Percentiles rank a stretch among this genome's conserved stretches.
Conservation (phyloP, 208 protist genomes). For the Sergeia podlipaevii region DNA sequence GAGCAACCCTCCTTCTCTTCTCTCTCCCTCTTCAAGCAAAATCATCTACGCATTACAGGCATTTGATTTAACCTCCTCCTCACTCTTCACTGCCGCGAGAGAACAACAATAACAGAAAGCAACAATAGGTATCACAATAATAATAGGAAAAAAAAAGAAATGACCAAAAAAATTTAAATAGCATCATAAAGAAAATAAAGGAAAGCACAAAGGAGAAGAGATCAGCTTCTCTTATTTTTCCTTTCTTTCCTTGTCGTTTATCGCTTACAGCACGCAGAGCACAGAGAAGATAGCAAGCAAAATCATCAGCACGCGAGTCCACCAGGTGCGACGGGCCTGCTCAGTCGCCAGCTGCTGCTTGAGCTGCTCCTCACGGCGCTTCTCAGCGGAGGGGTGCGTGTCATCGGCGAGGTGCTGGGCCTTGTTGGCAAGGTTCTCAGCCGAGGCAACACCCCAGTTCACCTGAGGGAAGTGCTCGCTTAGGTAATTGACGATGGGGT, state of each 20-base stretch:
- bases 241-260: not conserved
- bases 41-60: too few species aligned
- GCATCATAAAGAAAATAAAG: not conserved
- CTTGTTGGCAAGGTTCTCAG: conserved; percentile 46
- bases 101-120: conserved; percentile 1
- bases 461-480: conserved; percentile 58
- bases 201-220: not conserved
- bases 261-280: conserved; percentile 51
- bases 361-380: conserved; percentile 20
- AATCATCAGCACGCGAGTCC: conserved; percentile 50
- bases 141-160: not conserved
- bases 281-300: conserved; percentile 64
- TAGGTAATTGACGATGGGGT: conserved; percentile 50
- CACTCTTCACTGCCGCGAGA: too few species aligned
- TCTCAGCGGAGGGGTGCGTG: conserved; percentile 32
- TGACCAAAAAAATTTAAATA: not conserved
- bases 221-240: not conserved
- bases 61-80: too few species aligned
- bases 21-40: too few species aligned
- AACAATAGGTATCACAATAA: not conserved
- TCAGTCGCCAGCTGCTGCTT: conserved; percentile 27
- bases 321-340: conserved; percentile 52
- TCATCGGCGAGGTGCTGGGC: conserved; percentile 63
- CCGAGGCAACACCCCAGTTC: conserved; percentile 60
- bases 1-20: too few species aligned